phyloP scores from a whole-genome alignment of 139 green algal genomes.

The Tetradesmus lagerheimii region DNA sequence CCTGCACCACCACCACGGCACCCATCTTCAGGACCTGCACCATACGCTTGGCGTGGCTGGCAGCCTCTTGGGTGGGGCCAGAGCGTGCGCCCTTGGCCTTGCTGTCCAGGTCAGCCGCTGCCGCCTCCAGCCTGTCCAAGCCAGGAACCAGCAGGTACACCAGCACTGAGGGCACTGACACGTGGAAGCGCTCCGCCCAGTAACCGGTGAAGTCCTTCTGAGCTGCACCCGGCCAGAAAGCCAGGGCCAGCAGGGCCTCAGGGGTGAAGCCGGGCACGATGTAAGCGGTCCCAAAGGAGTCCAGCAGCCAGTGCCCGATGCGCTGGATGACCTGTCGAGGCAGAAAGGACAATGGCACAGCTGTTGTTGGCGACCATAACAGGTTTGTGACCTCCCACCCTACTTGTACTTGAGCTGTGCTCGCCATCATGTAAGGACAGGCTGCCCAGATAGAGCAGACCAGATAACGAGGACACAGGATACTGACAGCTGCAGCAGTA shows the following conservation, averaged over 20 bases:
- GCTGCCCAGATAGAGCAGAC: too few species aligned
- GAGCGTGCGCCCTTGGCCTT: neutral
- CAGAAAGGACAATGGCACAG: neutral
- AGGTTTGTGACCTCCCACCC: too few species aligned
- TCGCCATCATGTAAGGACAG: too few species aligned
- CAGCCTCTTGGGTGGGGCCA: neutral
- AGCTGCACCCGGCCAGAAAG: conserved; percentile 9
- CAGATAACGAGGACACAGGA: too few species aligned
- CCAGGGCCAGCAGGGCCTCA: neutral
- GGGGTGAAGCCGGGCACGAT: conserved; percentile 14
- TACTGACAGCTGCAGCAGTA: too few species aligned
- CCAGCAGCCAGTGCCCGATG: conserved; percentile 6
- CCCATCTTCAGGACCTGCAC: neutral
- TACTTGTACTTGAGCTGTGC: too few species aligned
- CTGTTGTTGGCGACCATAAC: too few species aligned
- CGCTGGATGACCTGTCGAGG: neutral
- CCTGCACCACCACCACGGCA: conserved; percentile 11
- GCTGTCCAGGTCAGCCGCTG: neutral
- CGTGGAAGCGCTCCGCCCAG: conserved; percentile 28
- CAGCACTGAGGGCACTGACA: neutral
- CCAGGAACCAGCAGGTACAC: conserved; percentile 4
- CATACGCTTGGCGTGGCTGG: neutral
- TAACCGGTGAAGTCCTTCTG: conserved; percentile 20
- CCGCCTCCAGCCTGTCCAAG: neutral
- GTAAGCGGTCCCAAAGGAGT: neutral